A percentile compares a stretch with the other conserved stretches of the same genome.
These are phyloP conservation scores for Alternaria triticina DNA, from an alignment of 2,329 filamentous ascomycete genomes.

Conservation along the genomic window DNA sequence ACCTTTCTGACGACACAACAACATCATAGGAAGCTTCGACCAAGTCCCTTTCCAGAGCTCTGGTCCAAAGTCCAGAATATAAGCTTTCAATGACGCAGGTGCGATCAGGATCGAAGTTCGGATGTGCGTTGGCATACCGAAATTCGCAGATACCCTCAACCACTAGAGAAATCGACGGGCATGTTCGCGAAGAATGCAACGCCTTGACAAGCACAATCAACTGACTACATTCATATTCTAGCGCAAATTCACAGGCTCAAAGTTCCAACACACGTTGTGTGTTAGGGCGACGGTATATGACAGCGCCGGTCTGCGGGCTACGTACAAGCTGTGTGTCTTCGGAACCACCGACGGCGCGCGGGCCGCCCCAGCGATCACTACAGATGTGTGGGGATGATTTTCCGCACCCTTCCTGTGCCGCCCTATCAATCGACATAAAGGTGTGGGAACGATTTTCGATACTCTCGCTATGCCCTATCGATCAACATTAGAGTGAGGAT, in stretches of 20 bases:
- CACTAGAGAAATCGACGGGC: not conserved
- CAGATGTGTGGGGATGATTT: not conserved
- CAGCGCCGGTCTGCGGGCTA: not conserved
- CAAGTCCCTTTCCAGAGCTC: not conserved
- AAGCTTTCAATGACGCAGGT: not conserved
- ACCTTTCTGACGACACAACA: not conserved
- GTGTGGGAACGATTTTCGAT: not conserved
- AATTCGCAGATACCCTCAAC: not conserved
- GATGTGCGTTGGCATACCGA: not conserved
- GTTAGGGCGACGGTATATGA: not conserved
- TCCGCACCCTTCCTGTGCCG: not conserved
- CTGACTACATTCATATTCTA: not conserved
- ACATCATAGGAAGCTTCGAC: not conserved
- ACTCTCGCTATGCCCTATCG: not conserved
- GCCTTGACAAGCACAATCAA: not conserved
- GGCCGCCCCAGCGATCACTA: not conserved
- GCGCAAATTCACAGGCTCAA: not conserved
- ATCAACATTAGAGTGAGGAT: not conserved
- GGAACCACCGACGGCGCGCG: not conserved
- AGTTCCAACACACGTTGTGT: not conserved
- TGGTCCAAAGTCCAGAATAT: not conserved
- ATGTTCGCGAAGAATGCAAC: not conserved
- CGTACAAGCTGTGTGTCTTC: not conserved
- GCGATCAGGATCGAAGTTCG: not conserved
- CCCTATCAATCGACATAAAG: not conserved